Conservation (phyloP, 2,329 filamentous ascomycete species). For the Alternaria viburni region DNA sequence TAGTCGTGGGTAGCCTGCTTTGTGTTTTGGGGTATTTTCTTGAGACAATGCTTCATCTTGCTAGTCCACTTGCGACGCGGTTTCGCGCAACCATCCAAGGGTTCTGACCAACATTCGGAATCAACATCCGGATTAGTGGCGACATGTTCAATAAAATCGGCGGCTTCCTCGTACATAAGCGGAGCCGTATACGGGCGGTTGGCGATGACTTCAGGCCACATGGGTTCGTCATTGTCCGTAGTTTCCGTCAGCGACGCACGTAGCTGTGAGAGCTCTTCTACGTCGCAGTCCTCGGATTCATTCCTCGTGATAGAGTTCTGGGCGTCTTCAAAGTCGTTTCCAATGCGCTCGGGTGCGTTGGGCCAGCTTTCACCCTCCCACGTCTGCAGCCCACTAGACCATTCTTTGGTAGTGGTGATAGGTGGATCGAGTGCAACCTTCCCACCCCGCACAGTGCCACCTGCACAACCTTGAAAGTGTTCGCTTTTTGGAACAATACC, state of each 20-base stretch:
- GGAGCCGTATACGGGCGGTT: not conserved
- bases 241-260: not conserved
- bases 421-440: not conserved
- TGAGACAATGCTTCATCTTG: not conserved
- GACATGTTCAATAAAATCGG: not conserved
- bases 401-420: not conserved
- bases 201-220: not conserved
- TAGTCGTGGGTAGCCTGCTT: not conserved
- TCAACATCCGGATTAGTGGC: not conserved
- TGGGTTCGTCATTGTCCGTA: not conserved
- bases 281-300: not conserved
- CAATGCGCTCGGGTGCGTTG: not conserved
- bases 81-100: not conserved
- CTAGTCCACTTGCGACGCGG: not conserved
- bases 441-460: not conserved
- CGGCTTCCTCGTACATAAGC: not conserved
- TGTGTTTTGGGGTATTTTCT: not conserved
- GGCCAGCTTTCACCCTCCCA: not conserved
- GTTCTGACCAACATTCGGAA: not conserved
- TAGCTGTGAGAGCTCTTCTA: not conserved
- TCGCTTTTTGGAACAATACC: not conserved
- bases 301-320: not conserved
- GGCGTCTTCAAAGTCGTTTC: not conserved
- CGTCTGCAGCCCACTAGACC: not conserved
- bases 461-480: not conserved